phyloP scores from a whole-genome alignment of 768 basidiomycete species.

The Pulveroboletus sp. region DNA sequence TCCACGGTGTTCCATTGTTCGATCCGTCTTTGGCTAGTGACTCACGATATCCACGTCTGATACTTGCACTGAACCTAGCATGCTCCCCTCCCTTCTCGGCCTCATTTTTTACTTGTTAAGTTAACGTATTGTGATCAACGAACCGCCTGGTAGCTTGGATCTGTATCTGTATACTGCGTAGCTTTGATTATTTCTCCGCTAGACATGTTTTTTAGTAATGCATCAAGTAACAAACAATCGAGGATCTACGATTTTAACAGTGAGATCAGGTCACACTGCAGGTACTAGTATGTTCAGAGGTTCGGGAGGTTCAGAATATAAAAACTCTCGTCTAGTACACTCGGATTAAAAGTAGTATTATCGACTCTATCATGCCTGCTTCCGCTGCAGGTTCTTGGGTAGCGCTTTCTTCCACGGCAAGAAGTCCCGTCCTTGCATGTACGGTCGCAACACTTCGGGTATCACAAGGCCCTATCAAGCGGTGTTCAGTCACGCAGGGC shows the following conservation, averaged over 20 bases:
- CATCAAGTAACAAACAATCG: neutral
- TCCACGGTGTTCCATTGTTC: constrained; percentile 3
- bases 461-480: constrained; percentile 75
- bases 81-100: neutral
- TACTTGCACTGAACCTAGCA: neutral
- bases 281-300: neutral
- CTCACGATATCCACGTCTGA: constrained; percentile 3
- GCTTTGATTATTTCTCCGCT: too few species aligned
- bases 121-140: constrained; percentile 15
- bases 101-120: constrained; percentile 11
- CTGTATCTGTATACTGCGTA: constrained; percentile 20
- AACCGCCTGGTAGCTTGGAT: constrained; percentile 4
- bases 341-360: neutral
- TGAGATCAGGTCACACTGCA: too few species aligned
- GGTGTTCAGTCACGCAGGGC: neutral
- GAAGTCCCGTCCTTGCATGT: constrained; percentile 95
- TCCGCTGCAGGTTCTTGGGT: constrained; percentile 75
- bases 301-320: neutral
- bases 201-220: constrained; percentile 6
- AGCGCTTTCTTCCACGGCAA: constrained; percentile 79
- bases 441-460: constrained; percentile 86
- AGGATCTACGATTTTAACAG: neutral
- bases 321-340: neutral
- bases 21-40: neutral
- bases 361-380: constrained; percentile 43